Conservation (phyloP, 345 rosid species). For the Hypericum androsaemum region DNA sequence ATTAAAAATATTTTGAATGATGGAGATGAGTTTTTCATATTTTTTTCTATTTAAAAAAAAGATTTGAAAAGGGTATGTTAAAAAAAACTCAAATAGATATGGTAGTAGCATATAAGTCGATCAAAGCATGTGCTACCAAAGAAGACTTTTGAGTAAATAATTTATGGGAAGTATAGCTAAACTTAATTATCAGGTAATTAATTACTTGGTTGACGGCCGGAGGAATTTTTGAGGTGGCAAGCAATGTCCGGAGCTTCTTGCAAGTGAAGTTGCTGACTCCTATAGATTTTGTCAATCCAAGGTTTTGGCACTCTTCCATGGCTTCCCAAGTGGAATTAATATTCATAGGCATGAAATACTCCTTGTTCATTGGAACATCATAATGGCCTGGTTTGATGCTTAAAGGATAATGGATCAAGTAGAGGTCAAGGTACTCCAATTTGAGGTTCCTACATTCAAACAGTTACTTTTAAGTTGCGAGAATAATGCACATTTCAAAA, state of each 20-base stretch:
- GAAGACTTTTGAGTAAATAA: too few species aligned
- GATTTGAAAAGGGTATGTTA: too few species aligned
- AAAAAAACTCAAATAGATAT: too few species aligned
- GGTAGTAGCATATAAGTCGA: too few species aligned
- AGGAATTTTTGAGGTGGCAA: constrained; percentile 4
- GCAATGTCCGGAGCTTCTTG: constrained; percentile 5
- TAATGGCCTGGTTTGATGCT: constrained; percentile 5
- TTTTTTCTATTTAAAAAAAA: too few species aligned
- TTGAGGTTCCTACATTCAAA: constrained; percentile 10
- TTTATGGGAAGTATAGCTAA: too few species aligned
- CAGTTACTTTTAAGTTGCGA: too few species aligned
- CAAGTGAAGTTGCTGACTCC: constrained; percentile 14
- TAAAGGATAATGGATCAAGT: constrained; percentile 9
- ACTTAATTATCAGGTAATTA: background rate
- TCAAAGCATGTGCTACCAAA: too few species aligned
- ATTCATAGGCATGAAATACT: constrained; percentile 11
- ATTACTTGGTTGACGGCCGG: constrained; percentile 16
- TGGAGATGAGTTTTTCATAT: too few species aligned
- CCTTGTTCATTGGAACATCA: background rate
- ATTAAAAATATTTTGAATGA: too few species aligned
- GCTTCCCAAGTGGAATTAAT: constrained; percentile 14
- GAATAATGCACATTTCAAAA: too few species aligned
- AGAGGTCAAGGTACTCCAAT: constrained; percentile 11
- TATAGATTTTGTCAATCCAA: constrained; percentile 14
- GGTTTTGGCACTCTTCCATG: constrained; percentile 13